A percentile compares a stretch with the other conserved stretches of the same genome.
phyloP scores from a whole-genome alignment of 345 rosid genomes.

The Eucalyptus tenuipes region DNA sequence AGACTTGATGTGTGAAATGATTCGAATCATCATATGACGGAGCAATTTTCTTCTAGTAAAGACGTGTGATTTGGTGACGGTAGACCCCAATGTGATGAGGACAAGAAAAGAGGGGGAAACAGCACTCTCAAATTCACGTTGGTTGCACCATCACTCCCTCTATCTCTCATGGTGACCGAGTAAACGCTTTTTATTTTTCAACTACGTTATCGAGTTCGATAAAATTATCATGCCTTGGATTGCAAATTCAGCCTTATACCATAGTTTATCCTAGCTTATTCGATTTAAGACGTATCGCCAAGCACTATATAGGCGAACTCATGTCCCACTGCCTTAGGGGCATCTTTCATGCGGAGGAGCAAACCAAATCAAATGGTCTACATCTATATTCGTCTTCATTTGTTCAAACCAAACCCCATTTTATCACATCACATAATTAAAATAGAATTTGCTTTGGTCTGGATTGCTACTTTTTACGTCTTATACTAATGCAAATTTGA shows the following conservation, averaged over 20 bases:
- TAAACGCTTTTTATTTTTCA: not conserved
- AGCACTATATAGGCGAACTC: not conserved
- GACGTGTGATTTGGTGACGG: not conserved
- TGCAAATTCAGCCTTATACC: not conserved
- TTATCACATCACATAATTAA: not conserved
- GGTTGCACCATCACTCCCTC: not conserved
- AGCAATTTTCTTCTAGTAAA: not conserved
- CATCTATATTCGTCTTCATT: not conserved
- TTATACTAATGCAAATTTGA: not conserved
- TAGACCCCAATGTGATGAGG: fast-evolving
- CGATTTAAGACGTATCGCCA: not conserved
- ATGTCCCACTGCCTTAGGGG: not conserved
- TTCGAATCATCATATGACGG: not conserved
- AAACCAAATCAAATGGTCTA: not conserved
- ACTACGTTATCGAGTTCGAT: not conserved
- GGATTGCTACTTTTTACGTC: not conserved
- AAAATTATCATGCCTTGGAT: not conserved
- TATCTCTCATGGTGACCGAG: fast-evolving
- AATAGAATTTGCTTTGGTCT: not conserved
- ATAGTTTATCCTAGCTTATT: not conserved
- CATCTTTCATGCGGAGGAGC: not conserved
- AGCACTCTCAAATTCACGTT: not conserved
- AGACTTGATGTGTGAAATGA: not conserved
- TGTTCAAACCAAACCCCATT: not conserved
- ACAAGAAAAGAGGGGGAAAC: not conserved